A percentile compares a stretch with the other conserved stretches of the same genome.
Evolutionary conservation across 208 protist species (phyloP).

Genomic region (Leishmania tropica): DNA sequence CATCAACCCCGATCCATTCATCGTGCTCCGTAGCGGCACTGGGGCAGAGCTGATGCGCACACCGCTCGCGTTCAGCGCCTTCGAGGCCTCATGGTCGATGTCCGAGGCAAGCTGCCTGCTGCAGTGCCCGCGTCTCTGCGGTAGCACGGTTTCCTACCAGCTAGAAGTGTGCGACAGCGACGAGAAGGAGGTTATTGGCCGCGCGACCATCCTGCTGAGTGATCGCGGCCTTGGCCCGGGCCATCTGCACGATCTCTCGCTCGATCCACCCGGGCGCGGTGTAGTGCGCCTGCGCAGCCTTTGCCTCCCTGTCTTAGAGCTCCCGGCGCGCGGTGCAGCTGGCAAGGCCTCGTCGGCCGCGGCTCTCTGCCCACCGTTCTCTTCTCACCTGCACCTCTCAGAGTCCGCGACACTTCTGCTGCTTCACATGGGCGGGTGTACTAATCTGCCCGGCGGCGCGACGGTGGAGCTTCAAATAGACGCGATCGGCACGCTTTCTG

Average conservation of each 20-base stretch:
- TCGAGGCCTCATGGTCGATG: slow-evolving; percentile 49
- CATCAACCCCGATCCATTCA: slow-evolving; percentile 79
- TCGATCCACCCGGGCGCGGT: slow-evolving; percentile 39
- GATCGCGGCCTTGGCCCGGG: slow-evolving; percentile 47
- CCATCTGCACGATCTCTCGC: slow-evolving; percentile 48
- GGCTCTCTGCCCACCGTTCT: not conserved
- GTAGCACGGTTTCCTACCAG: slow-evolving; percentile 51
- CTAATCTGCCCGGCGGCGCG: slow-evolving; percentile 48
- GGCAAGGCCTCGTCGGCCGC: not conserved
- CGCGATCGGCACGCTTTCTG: slow-evolving; percentile 46
- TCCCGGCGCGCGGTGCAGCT: slow-evolving; percentile 2
- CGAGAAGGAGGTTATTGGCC: slow-evolving; percentile 50
- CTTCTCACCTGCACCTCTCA: not conserved
- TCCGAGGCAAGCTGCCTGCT: slow-evolving; percentile 80
- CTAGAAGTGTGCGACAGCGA: slow-evolving; percentile 88
- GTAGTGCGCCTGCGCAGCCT: slow-evolving; percentile 39
- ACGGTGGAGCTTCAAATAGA: slow-evolving; percentile 63
- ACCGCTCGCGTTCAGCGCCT: slow-evolving; percentile 52
- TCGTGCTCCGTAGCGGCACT: slow-evolving; percentile 59
- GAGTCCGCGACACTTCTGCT: slow-evolving; percentile 39
- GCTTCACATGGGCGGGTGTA: slow-evolving; percentile 61
- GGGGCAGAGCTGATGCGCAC: slow-evolving; percentile 64
- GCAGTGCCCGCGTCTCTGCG: slow-evolving; percentile 58
- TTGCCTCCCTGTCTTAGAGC: slow-evolving; percentile 23
- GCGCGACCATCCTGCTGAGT: slow-evolving; percentile 46